Evolutionary conservation across 768 basidiomycete species (phyloP).

Genomic region (Boletus rufocinnamomeus): DNA sequence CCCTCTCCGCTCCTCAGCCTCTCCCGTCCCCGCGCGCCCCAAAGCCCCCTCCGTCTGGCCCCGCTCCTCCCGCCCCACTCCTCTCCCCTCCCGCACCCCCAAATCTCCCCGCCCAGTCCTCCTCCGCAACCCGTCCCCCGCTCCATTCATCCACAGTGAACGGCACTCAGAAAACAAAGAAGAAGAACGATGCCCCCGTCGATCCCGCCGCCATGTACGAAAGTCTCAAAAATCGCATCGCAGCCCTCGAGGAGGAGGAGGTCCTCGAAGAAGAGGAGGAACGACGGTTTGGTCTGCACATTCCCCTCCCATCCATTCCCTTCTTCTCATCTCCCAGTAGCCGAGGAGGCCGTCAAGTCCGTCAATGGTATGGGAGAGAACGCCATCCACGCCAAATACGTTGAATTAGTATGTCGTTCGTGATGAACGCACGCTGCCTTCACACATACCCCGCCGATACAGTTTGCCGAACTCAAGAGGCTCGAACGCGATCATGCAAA

Average conservation of each 20-base stretch:
- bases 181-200: constrained; percentile 62
- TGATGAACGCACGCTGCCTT: constrained; percentile 21
- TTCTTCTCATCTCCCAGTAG: constrained; percentile 40
- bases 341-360: constrained; percentile 85
- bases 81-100: constrained; percentile 33
- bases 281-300: constrained; percentile 63
- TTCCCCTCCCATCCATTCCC: background rate
- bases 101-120: constrained; percentile 41
- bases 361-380: constrained; percentile 83
- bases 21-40: constrained; percentile 35
- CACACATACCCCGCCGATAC: constrained; percentile 27
- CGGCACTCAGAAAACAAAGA: constrained; percentile 61
- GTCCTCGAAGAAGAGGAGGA: constrained; percentile 88
- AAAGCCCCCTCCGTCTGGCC: constrained; percentile 56
- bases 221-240: constrained; percentile 84
- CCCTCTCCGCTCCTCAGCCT: constrained; percentile 7
- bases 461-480: constrained; percentile 90
- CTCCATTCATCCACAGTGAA: constrained; percentile 32
- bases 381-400: constrained; percentile 82
- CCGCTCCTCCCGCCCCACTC: constrained; percentile 59
- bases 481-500: constrained; percentile 87
- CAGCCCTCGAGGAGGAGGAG: constrained; percentile 86
- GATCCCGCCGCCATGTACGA: constrained; percentile 90
- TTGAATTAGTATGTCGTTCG: constrained; percentile 69
- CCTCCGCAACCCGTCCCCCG: constrained; percentile 37